These are phyloP conservation scores for Coemansia biformis DNA, from an alignment of 192 early-diverging fungal species.

Conservation along the genomic window DNA sequence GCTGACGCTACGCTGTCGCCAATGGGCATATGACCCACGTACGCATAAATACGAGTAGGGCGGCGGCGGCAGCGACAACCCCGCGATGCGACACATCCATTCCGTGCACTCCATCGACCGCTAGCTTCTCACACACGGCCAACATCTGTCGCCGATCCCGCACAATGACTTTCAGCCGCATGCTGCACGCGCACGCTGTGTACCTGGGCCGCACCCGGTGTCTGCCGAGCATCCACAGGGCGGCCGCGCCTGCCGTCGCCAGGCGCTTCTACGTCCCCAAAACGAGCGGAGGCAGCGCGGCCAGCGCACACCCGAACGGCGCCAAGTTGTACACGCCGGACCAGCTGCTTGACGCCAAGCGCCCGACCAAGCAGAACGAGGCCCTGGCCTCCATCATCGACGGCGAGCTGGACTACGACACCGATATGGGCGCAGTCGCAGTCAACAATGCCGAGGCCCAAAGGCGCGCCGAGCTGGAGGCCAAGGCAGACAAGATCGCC, in stretches of 20 bases:
- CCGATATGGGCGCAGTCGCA: conserved; percentile 37
- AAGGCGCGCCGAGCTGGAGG: conserved; percentile 15
- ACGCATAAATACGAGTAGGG: no score
- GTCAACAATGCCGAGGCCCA: conserved; percentile 42
- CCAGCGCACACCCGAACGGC: background rate
- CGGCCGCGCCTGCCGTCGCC: conserved; percentile 15
- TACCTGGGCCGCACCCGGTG: background rate
- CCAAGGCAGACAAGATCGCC: conserved; percentile 28
- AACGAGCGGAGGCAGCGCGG: conserved; percentile 4
- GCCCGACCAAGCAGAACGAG: conserved; percentile 28
- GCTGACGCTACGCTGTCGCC: no score
- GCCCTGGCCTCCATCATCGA: conserved; percentile 42
- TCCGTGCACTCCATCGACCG: no score
- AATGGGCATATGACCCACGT: no score
- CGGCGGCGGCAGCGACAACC: no score
- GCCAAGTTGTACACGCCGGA: conserved; percentile 11
- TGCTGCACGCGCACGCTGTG: conserved; percentile 6
- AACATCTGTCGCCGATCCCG: background rate
- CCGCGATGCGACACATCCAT: background rate
- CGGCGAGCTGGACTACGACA: conserved; percentile 47
- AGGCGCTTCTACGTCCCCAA: conserved; percentile 20
- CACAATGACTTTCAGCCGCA: conserved; percentile 7
- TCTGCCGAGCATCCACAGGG: background rate
- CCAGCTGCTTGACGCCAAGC: conserved; percentile 35
- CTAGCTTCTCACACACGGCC: no score